Conservation (phyloP, 352 stramenopile genomes). For the Albugo candida region DNA sequence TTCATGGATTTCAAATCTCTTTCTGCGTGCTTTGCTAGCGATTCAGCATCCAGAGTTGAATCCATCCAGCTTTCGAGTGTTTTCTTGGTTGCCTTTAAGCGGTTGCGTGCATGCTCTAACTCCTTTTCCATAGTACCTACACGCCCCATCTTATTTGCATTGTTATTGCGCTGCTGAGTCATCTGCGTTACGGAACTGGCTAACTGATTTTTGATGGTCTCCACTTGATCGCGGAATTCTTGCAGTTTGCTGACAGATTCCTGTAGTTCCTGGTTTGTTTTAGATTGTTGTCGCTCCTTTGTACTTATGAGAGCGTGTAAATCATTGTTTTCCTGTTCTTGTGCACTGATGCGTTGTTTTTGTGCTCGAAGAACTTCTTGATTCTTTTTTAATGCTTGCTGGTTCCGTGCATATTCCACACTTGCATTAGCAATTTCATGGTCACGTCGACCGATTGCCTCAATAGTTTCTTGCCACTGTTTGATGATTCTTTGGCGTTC, state of each 20-base stretch:
- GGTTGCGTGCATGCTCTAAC: slow-evolving; percentile 30
- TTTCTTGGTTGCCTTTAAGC: slow-evolving; percentile 68
- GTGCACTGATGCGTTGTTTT: slow-evolving; percentile 56
- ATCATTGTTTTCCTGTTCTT: slow-evolving; percentile 76
- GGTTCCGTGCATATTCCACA: slow-evolving; percentile 68
- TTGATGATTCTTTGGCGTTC: slow-evolving; percentile 87
- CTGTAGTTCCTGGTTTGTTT: slow-evolving; percentile 49
- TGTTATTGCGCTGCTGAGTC: slow-evolving; percentile 57
- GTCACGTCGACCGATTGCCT: slow-evolving; percentile 84
- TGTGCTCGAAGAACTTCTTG: slow-evolving; percentile 45
- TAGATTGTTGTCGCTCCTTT: slow-evolving; percentile 47
- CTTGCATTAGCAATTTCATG: slow-evolving; percentile 83
- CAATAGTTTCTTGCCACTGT: slow-evolving; percentile 90
- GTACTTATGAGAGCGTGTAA: slow-evolving; percentile 43
- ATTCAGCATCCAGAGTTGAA: slow-evolving; percentile 60
- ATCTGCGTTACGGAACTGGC: slow-evolving; percentile 69
- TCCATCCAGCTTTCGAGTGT: slow-evolving; percentile 52
- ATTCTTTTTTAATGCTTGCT: slow-evolving; percentile 33
- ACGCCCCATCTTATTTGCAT: slow-evolving; percentile 41
- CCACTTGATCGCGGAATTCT: slow-evolving; percentile 82
- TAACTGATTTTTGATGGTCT: slow-evolving; percentile 83
- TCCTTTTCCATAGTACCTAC: slow-evolving; percentile 70
- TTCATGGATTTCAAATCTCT: slow-evolving; percentile 39
- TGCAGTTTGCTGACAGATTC: slow-evolving; percentile 31
- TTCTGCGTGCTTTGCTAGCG: slow-evolving; percentile 77